phyloP scores from a whole-genome alignment of 2,329 filamentous ascomycete species.

The Ambrosiella cleistominuta region DNA sequence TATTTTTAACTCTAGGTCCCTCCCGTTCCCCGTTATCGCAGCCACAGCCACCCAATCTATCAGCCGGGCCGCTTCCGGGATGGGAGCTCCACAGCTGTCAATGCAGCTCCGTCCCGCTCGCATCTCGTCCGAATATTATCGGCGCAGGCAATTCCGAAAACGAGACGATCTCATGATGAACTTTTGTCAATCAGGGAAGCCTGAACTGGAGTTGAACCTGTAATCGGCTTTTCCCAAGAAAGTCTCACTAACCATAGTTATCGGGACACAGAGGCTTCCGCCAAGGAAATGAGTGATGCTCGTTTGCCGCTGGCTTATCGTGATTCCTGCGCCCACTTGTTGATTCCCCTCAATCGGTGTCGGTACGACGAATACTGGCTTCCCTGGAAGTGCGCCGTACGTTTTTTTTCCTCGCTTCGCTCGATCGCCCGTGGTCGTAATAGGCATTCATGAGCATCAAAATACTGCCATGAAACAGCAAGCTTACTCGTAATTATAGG shows the following conservation, averaged over 20 bases:
- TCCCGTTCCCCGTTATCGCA: no score
- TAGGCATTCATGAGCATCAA: no score
- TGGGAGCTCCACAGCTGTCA: no score
- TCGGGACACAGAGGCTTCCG: slow-evolving; percentile 44
- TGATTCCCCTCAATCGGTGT: slow-evolving; percentile 93
- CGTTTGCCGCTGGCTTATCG: slow-evolving; percentile 78
- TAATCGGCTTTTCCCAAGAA: not conserved
- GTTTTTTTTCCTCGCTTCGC: slow-evolving; percentile 18
- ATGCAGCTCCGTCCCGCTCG: no score
- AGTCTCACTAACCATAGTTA: not conserved
- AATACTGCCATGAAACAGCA: not conserved
- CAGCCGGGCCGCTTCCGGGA: no score
- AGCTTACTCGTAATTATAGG: slow-evolving; percentile 31
- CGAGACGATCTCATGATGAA: no score
- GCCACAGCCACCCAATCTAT: no score
- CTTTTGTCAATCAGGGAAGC: no score
- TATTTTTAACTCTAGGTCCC: no score
- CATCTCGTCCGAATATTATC: no score
- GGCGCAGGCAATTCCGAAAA: no score
- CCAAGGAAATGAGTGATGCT: slow-evolving; percentile 87
- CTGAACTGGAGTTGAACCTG: not conserved
- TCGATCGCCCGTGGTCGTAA: not conserved
- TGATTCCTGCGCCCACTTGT: slow-evolving; percentile 84
- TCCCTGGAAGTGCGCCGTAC: slow-evolving; percentile 94
- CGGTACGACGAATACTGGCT: slow-evolving; percentile 82